Conservation (phyloP, 1,139 yeast species). For the Petasospora rhodanensis region DNA sequence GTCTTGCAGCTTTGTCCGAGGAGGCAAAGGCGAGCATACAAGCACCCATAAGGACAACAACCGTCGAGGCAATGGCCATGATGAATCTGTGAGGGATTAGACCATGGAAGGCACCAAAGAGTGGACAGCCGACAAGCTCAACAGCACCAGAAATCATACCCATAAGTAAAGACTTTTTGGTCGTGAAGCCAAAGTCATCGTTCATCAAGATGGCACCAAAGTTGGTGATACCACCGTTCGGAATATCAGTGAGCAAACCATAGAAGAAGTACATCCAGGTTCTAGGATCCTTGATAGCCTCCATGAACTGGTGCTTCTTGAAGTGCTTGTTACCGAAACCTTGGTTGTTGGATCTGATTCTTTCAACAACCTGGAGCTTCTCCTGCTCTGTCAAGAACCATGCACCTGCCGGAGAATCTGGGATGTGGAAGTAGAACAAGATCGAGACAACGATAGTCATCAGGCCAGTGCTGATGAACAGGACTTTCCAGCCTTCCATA, state of each 20-base stretch:
- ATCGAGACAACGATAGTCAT: slow-evolving; percentile 34
- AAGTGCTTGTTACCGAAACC: slow-evolving; percentile 47
- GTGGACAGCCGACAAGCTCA: slow-evolving; percentile 32
- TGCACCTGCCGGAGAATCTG: slow-evolving; percentile 47
- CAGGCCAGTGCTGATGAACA: slow-evolving; percentile 44
- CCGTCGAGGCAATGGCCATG: slow-evolving; percentile 10
- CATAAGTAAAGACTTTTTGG: slow-evolving; percentile 28
- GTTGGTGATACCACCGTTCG: slow-evolving; percentile 30
- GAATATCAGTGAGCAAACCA: slow-evolving; percentile 36
- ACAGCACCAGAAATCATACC: slow-evolving; percentile 16
- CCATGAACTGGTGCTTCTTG: slow-evolving; percentile 45
- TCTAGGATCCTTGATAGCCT: slow-evolving; percentile 36
- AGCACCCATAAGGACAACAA: slow-evolving; percentile 31
- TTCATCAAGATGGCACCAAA: slow-evolving; percentile 37
- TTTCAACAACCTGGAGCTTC: slow-evolving; percentile 45
- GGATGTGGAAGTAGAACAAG: slow-evolving; percentile 39
- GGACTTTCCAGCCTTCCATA: slow-evolving; percentile 43
- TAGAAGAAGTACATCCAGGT: slow-evolving; percentile 41
- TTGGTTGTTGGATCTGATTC: slow-evolving; percentile 31
- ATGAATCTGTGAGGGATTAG: not conserved
- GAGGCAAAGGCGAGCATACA: slow-evolving; percentile 39
- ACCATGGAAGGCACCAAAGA: not conserved
- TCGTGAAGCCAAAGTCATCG: slow-evolving; percentile 30
- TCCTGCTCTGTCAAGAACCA: slow-evolving; percentile 49
- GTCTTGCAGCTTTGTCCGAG: slow-evolving; percentile 30